Evolutionary conservation across 805 yeast species (phyloP).

Genomic region (Nadsonia fulvescens): DNA sequence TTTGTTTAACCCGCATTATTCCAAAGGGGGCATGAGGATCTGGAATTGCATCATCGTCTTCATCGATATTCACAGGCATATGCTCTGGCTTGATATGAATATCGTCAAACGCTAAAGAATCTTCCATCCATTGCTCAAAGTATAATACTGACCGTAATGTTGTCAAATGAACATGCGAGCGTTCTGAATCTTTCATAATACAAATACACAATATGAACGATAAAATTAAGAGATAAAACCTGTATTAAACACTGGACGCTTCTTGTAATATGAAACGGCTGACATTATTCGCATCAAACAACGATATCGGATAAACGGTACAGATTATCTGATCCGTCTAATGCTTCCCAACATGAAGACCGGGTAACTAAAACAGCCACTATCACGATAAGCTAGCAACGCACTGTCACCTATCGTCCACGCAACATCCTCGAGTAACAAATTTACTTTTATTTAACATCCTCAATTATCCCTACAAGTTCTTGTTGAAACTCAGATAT

Average conservation of each 20-base stretch:
- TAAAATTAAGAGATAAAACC: not conserved
- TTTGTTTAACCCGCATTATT: too few relatives aligned
- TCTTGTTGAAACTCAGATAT: not conserved
- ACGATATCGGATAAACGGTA: not conserved
- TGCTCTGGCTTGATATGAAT: conserved; percentile 11
- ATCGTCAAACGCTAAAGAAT: conserved; percentile 15
- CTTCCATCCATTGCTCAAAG: conserved; percentile 16
- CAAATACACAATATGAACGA: not conserved
- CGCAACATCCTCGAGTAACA: too few relatives aligned
- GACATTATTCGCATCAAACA: not conserved
- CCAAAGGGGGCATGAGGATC: conserved; percentile 13
- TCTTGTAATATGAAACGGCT: not conserved
- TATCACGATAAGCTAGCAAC: too few relatives aligned
- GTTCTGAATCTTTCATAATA: conserved; percentile 16
- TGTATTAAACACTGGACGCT: not conserved
- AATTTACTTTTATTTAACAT: not conserved
- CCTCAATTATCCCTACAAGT: not conserved
- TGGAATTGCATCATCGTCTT: conserved; percentile 13
- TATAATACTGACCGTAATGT: conserved; percentile 13
- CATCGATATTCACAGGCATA: conserved; percentile 11
- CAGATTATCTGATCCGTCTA: not conserved
- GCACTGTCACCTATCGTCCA: too few relatives aligned
- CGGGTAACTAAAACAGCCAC: too few relatives aligned
- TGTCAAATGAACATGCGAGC: conserved; percentile 16
- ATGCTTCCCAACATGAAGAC: too few relatives aligned